Percentiles rank a stretch among this genome's conserved stretches.
These are phyloP conservation scores for Fraxinus nigra DNA, from an alignment of 305 asterid species.

Conservation along the genomic window DNA sequence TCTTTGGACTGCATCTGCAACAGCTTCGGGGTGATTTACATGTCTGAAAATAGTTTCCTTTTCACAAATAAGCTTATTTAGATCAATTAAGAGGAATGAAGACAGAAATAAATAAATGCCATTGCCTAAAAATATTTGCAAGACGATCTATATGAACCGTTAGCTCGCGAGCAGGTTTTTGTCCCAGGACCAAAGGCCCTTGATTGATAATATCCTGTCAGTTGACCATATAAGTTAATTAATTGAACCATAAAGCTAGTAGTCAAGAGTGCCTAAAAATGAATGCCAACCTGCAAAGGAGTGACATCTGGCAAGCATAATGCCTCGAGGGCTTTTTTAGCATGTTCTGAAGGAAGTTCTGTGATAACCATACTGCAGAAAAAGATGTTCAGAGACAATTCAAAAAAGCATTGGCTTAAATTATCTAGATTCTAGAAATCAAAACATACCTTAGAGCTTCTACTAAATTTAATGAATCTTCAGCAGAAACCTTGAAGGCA, in stretches of 20 bases:
- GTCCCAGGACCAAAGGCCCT: slow-evolving; percentile 80
- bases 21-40: slow-evolving; percentile 96
- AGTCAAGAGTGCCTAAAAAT: slow-evolving; percentile 24
- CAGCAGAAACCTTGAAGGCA: slow-evolving; percentile 88
- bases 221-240: slow-evolving; percentile 33
- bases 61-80: slow-evolving; percentile 21
- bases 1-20: slow-evolving; percentile 94
- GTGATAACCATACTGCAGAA: slow-evolving; percentile 80
- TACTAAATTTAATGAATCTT: slow-evolving; percentile 85
- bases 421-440: slow-evolving; percentile 18
- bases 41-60: slow-evolving; percentile 51
- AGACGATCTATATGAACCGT: slow-evolving; percentile 94
- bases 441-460: slow-evolving; percentile 87
- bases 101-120: slow-evolving; percentile 7
- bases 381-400: slow-evolving; percentile 27
- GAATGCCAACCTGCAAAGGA: slow-evolving; percentile 72
- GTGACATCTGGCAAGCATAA: slow-evolving; percentile 74
- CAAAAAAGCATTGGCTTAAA: slow-evolving; percentile 26
- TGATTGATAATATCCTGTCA: slow-evolving; percentile 78
- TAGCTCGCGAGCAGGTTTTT: slow-evolving; percentile 84
- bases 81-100: slow-evolving; percentile 16
- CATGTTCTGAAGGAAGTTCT: slow-evolving; percentile 93
- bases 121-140: slow-evolving; percentile 82
- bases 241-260: slow-evolving; percentile 12
- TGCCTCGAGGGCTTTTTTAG: slow-evolving; percentile 88